Evolutionary conservation across 352 stramenopile genomes (phyloP), one percentile per base, ranked within the genome.

Genomic region (Pythium aphanidermatum): DNA sequence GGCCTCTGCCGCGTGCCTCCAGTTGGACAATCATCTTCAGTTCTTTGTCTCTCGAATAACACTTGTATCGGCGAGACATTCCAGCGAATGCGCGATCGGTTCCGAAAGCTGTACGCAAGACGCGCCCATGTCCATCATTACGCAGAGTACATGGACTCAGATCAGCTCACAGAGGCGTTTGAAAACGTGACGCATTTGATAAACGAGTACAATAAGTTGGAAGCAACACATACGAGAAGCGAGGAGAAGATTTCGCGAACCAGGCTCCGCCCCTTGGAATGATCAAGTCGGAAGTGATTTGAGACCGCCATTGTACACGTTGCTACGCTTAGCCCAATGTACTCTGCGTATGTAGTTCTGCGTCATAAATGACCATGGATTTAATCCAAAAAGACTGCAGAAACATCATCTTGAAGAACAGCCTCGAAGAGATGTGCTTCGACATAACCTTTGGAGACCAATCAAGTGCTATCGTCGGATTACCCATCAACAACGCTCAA

Each of bases 41-140:
- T 96, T 30, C 59, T 95, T 8, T 89, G 73, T 34, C 48, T 96
- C 1, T 83, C 78, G 25, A 96, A 95, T 62, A 91, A 92, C 57
- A 89, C 78, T 65, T 93, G 80, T 57, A 90, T 95, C 40, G 72
- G 68, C 21, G 67, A 86, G 23, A 94, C 80, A 5, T 95, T 96
- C 49, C 61, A 79, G 51, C 65, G 76, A 8, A 68, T 96, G 49
- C 68, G 70, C 36, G 46, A 51, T 23, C 79, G 82, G 16, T 95
- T 95, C 53, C 55, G 61, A n/a, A 84, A 80, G 50, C 70, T 96
- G 1, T 96, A 92, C 58, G 49, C 46, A 20, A 73, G 80, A 13
- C 74, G 70, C 17, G 83, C 86, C 1, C 87, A 95, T 52, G 43
- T 95, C 43, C 86, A 96, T 40, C 86, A 96, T 58, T 96, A 96